A percentile compares a stretch with the other conserved stretches of the same genome.
These are phyloP conservation scores for Cicer chorassanicum DNA, from an alignment of 306 rosid genomes.

Conservation along the genomic window DNA sequence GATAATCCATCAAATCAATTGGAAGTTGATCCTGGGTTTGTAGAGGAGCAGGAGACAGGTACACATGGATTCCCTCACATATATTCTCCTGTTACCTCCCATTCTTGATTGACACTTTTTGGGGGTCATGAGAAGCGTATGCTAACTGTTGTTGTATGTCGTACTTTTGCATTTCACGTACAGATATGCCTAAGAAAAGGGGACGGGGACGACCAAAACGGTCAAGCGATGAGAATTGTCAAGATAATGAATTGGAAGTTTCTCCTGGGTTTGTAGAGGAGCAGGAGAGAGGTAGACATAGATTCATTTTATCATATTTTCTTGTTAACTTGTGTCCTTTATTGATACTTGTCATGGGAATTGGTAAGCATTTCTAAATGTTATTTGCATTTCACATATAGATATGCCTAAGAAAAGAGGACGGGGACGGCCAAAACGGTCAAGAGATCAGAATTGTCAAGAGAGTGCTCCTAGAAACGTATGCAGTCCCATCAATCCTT, in stretches of 20 bases:
- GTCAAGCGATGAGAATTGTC: background rate
- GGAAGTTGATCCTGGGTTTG: conserved; percentile 14
- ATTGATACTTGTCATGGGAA: background rate
- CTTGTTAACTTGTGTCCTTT: background rate
- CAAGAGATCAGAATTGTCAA: conserved; percentile 10
- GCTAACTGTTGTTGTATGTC: background rate
- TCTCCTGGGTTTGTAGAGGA: conserved; percentile 11
- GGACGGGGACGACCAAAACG: conserved; percentile 36
- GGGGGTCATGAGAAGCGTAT: background rate
- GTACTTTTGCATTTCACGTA: conserved; percentile 10
- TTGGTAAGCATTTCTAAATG: background rate
- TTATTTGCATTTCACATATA: conserved; percentile 24
- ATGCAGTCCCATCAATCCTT: background rate
- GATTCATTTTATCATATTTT: conserved; percentile 6
- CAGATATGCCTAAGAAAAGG: conserved; percentile 35
- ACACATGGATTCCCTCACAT: conserved; percentile 12
- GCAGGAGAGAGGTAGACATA: conserved; percentile 42
- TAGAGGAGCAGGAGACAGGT: conserved; percentile 40
- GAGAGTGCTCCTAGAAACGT: conserved; percentile 4
- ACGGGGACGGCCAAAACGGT: conserved; percentile 29
- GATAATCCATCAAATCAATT: conserved; percentile 5
- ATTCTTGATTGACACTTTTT: background rate
- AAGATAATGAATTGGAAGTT: conserved; percentile 28
- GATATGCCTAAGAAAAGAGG: conserved; percentile 40
- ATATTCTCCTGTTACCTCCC: background rate